phyloP scores from a whole-genome alignment of 371 early-diverging fungal species.

The Mucor plumbeus region DNA sequence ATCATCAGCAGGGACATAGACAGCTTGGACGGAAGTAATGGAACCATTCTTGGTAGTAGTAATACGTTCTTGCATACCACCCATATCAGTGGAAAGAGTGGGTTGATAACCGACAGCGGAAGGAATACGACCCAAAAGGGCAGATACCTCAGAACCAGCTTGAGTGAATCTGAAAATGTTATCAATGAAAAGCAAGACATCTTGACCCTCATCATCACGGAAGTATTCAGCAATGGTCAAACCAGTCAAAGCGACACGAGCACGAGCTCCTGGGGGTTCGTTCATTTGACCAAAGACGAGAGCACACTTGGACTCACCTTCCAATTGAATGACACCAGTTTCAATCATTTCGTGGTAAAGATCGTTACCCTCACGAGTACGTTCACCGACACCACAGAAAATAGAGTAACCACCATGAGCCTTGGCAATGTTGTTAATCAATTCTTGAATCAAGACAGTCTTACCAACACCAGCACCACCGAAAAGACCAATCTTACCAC shows the following conservation, averaged over 20 bases:
- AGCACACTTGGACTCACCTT: slow-evolving; percentile 94
- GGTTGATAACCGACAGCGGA: slow-evolving; percentile 99
- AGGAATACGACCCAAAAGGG: slow-evolving; percentile 98
- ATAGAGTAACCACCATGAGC: slow-evolving; percentile 98
- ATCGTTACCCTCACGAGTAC: slow-evolving; percentile 99
- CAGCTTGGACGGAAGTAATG: slow-evolving; percentile 97
- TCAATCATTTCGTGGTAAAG: slow-evolving; percentile 97
- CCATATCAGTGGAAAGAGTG: slow-evolving; percentile 95
- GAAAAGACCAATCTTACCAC: slow-evolving; percentile 98
- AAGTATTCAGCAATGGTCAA: slow-evolving; percentile 99
- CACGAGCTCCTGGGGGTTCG: slow-evolving; percentile 99
- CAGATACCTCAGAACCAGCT: slow-evolving; percentile 95
- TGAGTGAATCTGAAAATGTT: slow-evolving; percentile 98
- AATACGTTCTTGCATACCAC: slow-evolving; percentile 98
- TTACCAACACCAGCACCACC: slow-evolving; percentile 99
- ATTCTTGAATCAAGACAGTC: slow-evolving; percentile 97
- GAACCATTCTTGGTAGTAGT: slow-evolving; percentile 99
- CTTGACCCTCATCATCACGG: slow-evolving; percentile 99
- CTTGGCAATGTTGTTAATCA: slow-evolving; percentile 98
- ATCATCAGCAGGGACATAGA: slow-evolving; percentile 99
- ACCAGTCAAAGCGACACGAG: slow-evolving; percentile 98
- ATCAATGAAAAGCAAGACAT: slow-evolving; percentile 97
- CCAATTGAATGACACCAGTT: slow-evolving; percentile 94
- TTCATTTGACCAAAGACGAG: slow-evolving; percentile 99
- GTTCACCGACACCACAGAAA: slow-evolving; percentile 97